Evolutionary conservation across 1,284 basidiomycete species (phyloP).

Genomic region (Puccinia triticina): DNA sequence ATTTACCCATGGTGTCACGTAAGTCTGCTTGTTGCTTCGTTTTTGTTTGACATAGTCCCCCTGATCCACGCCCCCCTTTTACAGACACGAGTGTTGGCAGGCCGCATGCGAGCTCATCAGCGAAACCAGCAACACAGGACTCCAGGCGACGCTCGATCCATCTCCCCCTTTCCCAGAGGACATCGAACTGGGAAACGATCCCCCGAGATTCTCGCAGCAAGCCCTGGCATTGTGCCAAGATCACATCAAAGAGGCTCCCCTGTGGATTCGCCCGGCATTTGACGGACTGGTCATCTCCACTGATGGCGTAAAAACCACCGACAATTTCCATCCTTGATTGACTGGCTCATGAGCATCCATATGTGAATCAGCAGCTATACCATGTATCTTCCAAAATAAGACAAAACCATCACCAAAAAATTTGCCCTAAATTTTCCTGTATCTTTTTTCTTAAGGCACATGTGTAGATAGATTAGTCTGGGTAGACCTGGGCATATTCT

Average conservation of each 20-base stretch:
- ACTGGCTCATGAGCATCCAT: no score
- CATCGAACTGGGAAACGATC: not conserved
- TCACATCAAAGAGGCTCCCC: not conserved
- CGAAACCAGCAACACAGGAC: not conserved
- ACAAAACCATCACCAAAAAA: no score
- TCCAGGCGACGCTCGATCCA: not conserved
- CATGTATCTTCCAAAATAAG: no score
- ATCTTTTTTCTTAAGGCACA: no score
- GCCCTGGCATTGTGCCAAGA: not conserved
- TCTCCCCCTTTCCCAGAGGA: no score
- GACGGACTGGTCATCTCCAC: slow-evolving; percentile 18
- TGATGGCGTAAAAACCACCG: not conserved
- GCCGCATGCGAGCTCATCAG: not conserved
- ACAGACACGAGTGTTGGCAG: slow-evolving; percentile 24
- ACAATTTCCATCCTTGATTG: no score
- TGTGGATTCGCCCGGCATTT: slow-evolving; percentile 27
- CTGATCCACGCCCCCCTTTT: no score
- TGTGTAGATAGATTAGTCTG: no score
- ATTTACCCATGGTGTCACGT: slow-evolving; percentile 70
- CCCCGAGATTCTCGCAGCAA: slow-evolving; percentile 5
- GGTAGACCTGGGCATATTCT: no score
- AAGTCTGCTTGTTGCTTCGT: slow-evolving; percentile 59
- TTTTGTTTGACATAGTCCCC: not conserved
- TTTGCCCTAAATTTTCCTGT: no score
- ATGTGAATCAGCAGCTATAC: no score